Evolutionary conservation across 148 eudicot species (phyloP).

Genomic region (Heliosperma pusillum): DNA sequence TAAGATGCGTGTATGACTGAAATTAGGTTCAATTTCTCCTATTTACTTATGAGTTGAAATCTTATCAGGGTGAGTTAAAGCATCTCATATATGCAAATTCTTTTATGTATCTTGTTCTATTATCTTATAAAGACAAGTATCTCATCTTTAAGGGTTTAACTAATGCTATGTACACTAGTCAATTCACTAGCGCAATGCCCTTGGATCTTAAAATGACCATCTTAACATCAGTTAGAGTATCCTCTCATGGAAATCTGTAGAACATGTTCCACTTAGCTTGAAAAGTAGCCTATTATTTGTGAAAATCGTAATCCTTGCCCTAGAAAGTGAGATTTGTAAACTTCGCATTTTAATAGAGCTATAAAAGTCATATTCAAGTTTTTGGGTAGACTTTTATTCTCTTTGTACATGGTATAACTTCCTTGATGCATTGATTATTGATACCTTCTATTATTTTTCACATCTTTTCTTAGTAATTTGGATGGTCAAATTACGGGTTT

Average conservation of each 20-base stretch:
- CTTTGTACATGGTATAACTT: background rate
- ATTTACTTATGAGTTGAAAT: background rate
- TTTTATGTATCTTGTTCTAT: background rate
- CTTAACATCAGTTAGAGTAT: background rate
- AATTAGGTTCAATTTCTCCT: background rate
- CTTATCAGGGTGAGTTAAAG: background rate
- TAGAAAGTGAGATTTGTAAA: background rate
- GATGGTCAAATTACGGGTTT: background rate
- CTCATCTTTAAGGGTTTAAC: background rate
- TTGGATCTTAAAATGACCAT: background rate
- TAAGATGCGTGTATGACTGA: background rate
- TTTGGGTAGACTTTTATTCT: background rate
- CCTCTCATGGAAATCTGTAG: background rate
- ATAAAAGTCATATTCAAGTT: background rate
- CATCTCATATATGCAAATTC: background rate
- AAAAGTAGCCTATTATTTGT: background rate
- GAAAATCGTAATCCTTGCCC: background rate
- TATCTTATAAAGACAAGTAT: background rate
- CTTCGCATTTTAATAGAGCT: background rate
- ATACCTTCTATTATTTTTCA: background rate
- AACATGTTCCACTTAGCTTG: background rate
- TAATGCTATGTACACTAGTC: background rate
- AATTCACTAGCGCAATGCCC: background rate
- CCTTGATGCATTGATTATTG: background rate
- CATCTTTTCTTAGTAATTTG: background rate